phyloP scores from a whole-genome alignment of 345 rosid species.

The Corymbia maculata region DNA sequence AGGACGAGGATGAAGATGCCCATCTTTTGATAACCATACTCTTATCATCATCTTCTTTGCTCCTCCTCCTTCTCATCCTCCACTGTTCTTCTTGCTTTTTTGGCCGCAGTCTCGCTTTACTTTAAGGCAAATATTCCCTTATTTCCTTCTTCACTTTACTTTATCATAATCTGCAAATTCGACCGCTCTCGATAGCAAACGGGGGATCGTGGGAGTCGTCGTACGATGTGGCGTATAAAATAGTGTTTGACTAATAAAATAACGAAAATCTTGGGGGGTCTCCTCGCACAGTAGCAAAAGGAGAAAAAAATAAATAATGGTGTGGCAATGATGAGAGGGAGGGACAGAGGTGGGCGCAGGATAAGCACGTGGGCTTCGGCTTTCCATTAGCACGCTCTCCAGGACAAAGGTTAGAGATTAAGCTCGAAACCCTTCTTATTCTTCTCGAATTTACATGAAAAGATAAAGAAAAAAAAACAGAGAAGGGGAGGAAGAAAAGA shows the following conservation, averaged over 20 bases:
- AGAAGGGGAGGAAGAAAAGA: background rate
- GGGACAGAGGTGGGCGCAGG: conserved; percentile 63
- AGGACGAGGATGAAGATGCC: conserved; percentile 1
- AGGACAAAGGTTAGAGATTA: background rate
- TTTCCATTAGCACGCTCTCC: conserved; percentile 51
- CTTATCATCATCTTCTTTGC: background rate
- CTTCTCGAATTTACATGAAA: background rate
- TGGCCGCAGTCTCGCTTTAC: background rate
- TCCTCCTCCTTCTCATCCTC: background rate
- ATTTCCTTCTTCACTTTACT: background rate
- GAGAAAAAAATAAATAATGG: background rate
- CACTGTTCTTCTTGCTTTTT: background rate
- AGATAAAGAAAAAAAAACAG: background rate
- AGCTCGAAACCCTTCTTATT: background rate
- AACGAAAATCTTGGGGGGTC: background rate
- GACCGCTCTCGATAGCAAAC: background rate
- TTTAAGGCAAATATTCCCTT: background rate
- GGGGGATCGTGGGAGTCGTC: background rate
- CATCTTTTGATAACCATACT: conserved; percentile 9
- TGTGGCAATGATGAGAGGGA: conserved; percentile 71
- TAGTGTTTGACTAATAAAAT: conserved; percentile 33
- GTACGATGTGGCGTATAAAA: conserved; percentile 17
- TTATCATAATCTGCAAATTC: background rate
- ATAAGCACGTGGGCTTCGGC: conserved; percentile 76
- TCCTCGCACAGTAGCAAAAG: conserved; percentile 2